These are phyloP conservation scores for Chaetomium globosum DNA, from an alignment of 2,329 filamentous ascomycete genomes.

Conservation along the genomic window DNA sequence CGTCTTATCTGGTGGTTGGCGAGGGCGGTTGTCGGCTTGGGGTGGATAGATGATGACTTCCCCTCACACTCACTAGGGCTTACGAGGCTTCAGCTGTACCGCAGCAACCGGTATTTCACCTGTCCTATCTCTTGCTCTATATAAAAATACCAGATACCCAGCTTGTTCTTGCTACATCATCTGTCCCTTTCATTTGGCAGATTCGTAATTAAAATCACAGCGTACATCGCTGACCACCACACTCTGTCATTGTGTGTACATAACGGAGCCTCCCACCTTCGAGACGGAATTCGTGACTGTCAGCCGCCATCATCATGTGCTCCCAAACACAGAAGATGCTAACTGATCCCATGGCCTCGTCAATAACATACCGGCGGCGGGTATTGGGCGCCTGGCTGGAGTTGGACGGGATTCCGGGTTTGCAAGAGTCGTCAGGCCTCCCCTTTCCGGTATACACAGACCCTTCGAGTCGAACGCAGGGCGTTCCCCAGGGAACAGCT, in stretches of 20 bases:
- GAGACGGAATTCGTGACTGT: slow-evolving; percentile 35
- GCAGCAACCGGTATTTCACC: no score
- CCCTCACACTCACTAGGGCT: no score
- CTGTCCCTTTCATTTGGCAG: no score
- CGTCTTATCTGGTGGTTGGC: no score
- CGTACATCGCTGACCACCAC: slow-evolving; percentile 17
- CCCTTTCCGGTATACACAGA: slow-evolving; percentile 38
- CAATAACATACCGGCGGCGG: slow-evolving; percentile 39
- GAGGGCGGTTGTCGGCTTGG: no score
- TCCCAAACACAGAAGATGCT: slow-evolving; percentile 37
- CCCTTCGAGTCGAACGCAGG: slow-evolving; percentile 41
- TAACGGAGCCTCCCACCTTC: slow-evolving; percentile 35
- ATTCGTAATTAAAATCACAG: background rate
- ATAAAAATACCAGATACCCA: no score
- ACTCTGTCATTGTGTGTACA: slow-evolving; percentile 35
- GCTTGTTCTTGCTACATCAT: no score
- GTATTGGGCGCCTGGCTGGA: slow-evolving; percentile 35
- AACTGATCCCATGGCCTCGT: slow-evolving; percentile 37
- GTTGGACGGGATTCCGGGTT: slow-evolving; percentile 36
- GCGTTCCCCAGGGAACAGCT: slow-evolving; percentile 44
- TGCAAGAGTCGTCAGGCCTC: slow-evolving; percentile 34
- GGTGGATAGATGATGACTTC: no score
- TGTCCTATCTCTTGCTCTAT: no score
- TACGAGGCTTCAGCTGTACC: no score
- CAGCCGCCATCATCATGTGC: slow-evolving; percentile 35